phyloP scores from a whole-genome alignment of 2,329 filamentous ascomycete species.

The Lachnellula subtilissima region DNA sequence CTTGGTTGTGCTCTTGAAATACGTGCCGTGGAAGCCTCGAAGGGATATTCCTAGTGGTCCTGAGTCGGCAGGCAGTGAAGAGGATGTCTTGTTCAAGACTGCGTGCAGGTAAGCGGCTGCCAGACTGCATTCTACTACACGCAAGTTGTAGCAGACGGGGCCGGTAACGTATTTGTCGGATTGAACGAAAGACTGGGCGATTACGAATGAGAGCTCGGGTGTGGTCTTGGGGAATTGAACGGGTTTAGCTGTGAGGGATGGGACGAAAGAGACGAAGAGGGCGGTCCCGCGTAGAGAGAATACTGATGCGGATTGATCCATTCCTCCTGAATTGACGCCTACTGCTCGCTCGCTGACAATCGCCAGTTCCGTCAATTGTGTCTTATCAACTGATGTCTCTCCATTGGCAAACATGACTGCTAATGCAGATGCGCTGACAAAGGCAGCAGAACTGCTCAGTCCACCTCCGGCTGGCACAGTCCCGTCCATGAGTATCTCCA shows the following conservation, averaged over 20 bases:
- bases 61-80: slow-evolving; percentile 67
- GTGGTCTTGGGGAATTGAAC: slow-evolving; percentile 77
- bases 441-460: slow-evolving; percentile 87
- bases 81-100: slow-evolving; percentile 50
- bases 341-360: slow-evolving; percentile 93
- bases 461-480: slow-evolving; percentile 89
- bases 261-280: slow-evolving; percentile 85
- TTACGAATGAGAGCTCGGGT: slow-evolving; percentile 84
- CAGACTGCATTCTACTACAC: slow-evolving; percentile 91
- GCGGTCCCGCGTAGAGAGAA: slow-evolving; percentile 83
- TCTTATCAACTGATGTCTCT: slow-evolving; percentile 76
- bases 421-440: slow-evolving; percentile 84
- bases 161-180: slow-evolving; percentile 94
- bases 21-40: slow-evolving; percentile 79
- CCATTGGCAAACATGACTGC: slow-evolving; percentile 85
- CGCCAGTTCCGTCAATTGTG: slow-evolving; percentile 83
- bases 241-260: slow-evolving; percentile 68
- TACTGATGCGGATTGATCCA: slow-evolving; percentile 96
- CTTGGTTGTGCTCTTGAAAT: slow-evolving; percentile 49
- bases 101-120: slow-evolving; percentile 68
- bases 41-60: slow-evolving; percentile 80
- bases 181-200: slow-evolving; percentile 89
- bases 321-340: slow-evolving; percentile 94
- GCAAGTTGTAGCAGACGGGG: slow-evolving; percentile 91
- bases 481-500: slow-evolving; percentile 87